Base-by-base conservation (phyloP, 106 monocot genomes). In the Acorus gramineus region DNA sequence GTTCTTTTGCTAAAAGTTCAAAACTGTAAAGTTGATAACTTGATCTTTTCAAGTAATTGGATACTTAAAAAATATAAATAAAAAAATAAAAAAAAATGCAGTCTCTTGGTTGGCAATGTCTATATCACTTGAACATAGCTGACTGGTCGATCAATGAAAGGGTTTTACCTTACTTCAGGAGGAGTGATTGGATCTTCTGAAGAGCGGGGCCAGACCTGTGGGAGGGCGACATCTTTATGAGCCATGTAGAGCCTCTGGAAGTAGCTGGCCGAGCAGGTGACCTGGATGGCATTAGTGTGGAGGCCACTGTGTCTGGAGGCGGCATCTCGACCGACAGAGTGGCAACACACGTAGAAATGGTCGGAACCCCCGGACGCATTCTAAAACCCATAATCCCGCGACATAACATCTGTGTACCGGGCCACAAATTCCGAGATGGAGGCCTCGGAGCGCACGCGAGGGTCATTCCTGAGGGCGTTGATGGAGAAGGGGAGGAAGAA, bases 401-500 rank as follows among this genome's bases (percentile, higher is more conserved):
- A 42, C 42, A 71, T 11, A 13, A 13, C 53, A 6, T n/a, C 53
- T 13, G 49, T 62, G 44, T 71, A 71, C 6, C 53, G 8, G 4
- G 5, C 46, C 3, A 71, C 70, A 14, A 61, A 71, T 5, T 58
- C 49, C 8, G 70, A 9, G 10, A 71, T 71, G 7, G 28, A 28
- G 10, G 42, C 53, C 53, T 61, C 70, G 44, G 52, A 61, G 44
- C 61, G 60, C 53, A 61, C 70, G 6, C 47, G 61, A 2, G 53
- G 70, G 51, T 71, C 61, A 54, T 71, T 71, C 43, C 70, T 45
- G 12, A 71, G 61, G 61, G 70, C 70, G 52, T 61, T 62, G 42
- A 62, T 46, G 43, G 70, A 71, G 52, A 71, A 71, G 51, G 70
- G 70, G 52, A 71, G 50, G 70, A 53, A 71, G 61, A 71, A 71